Conservation (phyloP, 345 rosid species). For the Brassica cretica region DNA sequence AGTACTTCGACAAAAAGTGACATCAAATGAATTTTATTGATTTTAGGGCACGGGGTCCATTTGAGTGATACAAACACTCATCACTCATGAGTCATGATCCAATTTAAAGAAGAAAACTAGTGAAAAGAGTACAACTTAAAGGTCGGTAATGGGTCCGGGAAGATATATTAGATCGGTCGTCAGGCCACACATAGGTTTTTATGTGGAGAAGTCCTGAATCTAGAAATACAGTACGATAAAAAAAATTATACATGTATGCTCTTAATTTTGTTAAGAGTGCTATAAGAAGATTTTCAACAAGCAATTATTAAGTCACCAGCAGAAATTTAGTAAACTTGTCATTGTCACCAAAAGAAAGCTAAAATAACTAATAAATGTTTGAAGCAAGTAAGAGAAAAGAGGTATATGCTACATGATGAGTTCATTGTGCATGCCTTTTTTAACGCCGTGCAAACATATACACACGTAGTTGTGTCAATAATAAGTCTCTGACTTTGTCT, state of each 20-base stretch:
- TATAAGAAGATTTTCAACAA: background rate
- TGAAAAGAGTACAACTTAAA: conserved; percentile 11
- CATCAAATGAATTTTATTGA: conserved; percentile 18
- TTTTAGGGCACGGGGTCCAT: conserved; percentile 21
- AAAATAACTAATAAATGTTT: too few species aligned
- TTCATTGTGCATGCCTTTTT: conserved; percentile 23
- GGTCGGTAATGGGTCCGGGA: conserved; percentile 12
- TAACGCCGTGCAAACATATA: conserved; percentile 22
- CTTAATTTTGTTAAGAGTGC: background rate
- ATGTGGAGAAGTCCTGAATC: background rate
- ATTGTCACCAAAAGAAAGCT: background rate
- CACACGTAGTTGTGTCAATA: background rate
- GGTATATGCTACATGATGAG: conserved; percentile 17
- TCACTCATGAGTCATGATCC: conserved; percentile 11
- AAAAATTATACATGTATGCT: background rate
- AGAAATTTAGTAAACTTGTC: background rate
- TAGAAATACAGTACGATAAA: background rate
- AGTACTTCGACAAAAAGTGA: conserved; percentile 16
- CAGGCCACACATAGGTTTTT: background rate
- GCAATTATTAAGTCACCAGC: background rate
- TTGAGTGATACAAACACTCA: conserved; percentile 6
- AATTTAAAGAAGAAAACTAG: conserved; percentile 9
- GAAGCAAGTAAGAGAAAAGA: background rate
- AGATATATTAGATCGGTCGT: background rate
- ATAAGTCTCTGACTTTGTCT: conserved; percentile 25